These are phyloP conservation scores for Trametes gibbosa DNA, from an alignment of 768 basidiomycete species.

Conservation along the genomic window DNA sequence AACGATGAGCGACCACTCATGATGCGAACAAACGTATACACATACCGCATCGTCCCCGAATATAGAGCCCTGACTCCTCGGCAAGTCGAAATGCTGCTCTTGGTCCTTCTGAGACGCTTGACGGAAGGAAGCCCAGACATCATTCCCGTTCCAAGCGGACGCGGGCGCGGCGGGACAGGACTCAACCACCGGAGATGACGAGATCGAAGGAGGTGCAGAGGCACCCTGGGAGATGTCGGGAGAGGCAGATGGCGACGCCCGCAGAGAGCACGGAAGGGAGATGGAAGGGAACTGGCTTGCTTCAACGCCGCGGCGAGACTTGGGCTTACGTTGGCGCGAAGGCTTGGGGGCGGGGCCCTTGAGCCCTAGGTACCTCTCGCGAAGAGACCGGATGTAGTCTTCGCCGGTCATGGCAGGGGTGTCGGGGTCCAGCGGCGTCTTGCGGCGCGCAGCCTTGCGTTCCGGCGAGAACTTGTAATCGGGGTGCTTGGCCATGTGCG, in stretches of 20 bases:
- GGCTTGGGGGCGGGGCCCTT: constrained; percentile 36
- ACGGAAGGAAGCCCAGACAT: not conserved
- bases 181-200: not conserved
- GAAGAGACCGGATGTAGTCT: constrained; percentile 32
- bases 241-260: not conserved
- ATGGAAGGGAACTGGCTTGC: not conserved
- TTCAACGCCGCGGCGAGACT: constrained; percentile 22
- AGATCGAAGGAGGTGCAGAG: constrained; percentile 2
- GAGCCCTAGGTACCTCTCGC: constrained; percentile 35
- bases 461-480: constrained; percentile 30
- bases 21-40: not conserved
- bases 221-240: not conserved
- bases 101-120: not conserved
- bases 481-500: constrained; percentile 31
- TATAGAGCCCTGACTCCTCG: not conserved
- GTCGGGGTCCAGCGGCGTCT: constrained; percentile 26
- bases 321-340: constrained; percentile 32
- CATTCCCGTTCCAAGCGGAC: not conserved
- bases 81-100: not conserved
- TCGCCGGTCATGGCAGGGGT: constrained; percentile 19
- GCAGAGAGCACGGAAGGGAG: constrained; percentile 1
- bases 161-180: not conserved
- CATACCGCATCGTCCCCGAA: constrained; percentile 6
- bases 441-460: constrained; percentile 28
- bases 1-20: not conserved